Percentiles rank a stretch among this genome's conserved stretches.
Conservation (phyloP, 108 stramenopile species). For the Chaetoceros tenuissimus region DNA sequence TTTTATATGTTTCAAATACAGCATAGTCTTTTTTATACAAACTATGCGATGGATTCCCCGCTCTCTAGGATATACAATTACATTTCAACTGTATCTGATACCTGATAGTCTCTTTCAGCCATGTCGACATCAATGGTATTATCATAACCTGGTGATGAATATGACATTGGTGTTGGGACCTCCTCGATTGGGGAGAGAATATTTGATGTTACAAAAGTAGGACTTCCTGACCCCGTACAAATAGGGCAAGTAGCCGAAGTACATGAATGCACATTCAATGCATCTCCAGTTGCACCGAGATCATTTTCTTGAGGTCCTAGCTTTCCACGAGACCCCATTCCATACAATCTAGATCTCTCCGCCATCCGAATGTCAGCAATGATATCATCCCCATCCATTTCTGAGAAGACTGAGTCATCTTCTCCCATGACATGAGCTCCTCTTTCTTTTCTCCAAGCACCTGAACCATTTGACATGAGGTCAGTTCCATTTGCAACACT, state of each 20-base stretch:
- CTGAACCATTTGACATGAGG: not conserved
- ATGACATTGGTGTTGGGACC: not conserved
- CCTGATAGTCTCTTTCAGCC: not conserved
- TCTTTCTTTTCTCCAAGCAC: no score
- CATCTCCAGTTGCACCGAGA: not conserved
- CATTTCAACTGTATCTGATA: not conserved
- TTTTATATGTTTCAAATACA: no score
- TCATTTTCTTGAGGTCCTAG: not conserved
- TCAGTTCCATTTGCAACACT: not conserved
- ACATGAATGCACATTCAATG: not conserved
- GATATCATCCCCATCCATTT: not conserved
- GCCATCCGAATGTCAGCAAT: not conserved
- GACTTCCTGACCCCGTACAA: not conserved
- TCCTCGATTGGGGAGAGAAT: not conserved
- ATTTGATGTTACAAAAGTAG: not conserved
- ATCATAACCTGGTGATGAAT: no score
- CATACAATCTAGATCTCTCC: not conserved
- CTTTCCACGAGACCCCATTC: not conserved
- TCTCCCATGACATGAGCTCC: not conserved
- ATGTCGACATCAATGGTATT: not conserved
- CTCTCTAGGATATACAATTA: not conserved
- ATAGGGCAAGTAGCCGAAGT: not conserved
- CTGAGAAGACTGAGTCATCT: not conserved
- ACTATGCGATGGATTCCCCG: no score
- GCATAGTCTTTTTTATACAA: no score